Evolutionary conservation across 805 yeast species (phyloP), one percentile per base, ranked within the genome.

Genomic region (Metschnikowia gruessii): DNA sequence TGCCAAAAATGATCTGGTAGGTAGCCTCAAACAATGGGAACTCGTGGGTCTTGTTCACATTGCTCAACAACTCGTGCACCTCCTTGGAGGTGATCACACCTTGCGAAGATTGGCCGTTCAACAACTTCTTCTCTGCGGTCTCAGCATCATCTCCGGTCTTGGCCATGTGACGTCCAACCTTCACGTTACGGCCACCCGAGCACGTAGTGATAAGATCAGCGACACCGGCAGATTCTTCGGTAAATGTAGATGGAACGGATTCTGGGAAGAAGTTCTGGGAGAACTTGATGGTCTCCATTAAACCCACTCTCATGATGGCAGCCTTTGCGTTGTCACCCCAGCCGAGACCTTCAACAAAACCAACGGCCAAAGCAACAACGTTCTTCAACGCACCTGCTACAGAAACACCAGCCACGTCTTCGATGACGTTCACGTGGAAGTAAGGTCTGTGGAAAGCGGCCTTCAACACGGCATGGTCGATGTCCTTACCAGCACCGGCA

Each of bases 241-340:
- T 87, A 69, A 91, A 91, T 22, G 99, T 94, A 48, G 81, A 75
- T 26, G 86, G 79, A 51, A 79, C 70, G 12, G 57, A 54, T 30
- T 53, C 54, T 16, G 56, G 87, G 82, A 84, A 91, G 82, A 81
- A 59, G 39, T 21, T 49, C 42, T 46, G 67, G 59, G 96, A 94
- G 68, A 94, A 94, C 64, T 80, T 79, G 66, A 91, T 86, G 62
- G 87, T 88, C 74, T 94, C 99, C 61, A 85, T 79, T 55, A 94
- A 72, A 40, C 99, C 99, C 56, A 92, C 85, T 73, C 99, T 81
- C 91, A 92, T 95, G 60, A 94, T 83, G 37, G 98, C 99, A 46
- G 98, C 85, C 70, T 92, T 90, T 54, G 99, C 98, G 66, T 94
- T 94, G 70, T 90, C 96, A 68, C 99, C 99, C 99, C 99, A 94